Base-by-base conservation (phyloP, 2,329 filamentous ascomycete species). In the Chaetothyriales sp. region DNA sequence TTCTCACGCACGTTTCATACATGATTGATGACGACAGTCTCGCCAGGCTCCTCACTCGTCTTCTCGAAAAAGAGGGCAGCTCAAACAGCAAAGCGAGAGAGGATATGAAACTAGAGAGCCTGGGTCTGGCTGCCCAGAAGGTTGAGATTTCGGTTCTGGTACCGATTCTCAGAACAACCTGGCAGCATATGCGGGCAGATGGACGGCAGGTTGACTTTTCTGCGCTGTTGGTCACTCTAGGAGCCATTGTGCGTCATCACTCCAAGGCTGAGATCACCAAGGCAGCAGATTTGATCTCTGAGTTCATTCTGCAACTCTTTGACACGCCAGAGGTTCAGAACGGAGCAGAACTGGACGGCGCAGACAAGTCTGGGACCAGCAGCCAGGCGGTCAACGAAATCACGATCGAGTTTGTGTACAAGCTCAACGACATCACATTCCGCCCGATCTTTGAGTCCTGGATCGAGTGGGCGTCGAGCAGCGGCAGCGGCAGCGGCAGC, bases 381-480 rank as follows among this genome's bases (percentile, higher is more conserved):
- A 71, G 73, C 9, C 8, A 39, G 8, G 15, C 15, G 5, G 62
- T 86, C 57, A 83, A 86, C 63, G 77, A 83, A 8, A 79, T 84
- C 10, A 79, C 82, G 0, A 77, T 98, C 53, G 85, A 87, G 66
- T 92, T 95, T 81, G 84, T 95, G 49, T 87, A 94, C 72, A 96
- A 96, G 73, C 78, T 98, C 55, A 96, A 95, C 68, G 92, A 98
- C 64, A 82, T 84, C 0, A 80, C 84, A 0, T 98, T 98, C 79
- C 78, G 89, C 10, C 93, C 92, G 0, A 80, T 98, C 55, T 98
- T 96, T 70, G 76, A 81, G 15, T 79, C 83, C 57, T 71, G 95
- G n/a, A 74, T 93, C 45, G 86, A 94, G 51, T 95, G 89, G 84
- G 77, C 84, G 0, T 74, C 72, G 18, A n/a, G n/a, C n/a, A n/a